Conservation (phyloP, 2,329 filamentous ascomycete genomes). For the Colletotrichum limetticola region DNA sequence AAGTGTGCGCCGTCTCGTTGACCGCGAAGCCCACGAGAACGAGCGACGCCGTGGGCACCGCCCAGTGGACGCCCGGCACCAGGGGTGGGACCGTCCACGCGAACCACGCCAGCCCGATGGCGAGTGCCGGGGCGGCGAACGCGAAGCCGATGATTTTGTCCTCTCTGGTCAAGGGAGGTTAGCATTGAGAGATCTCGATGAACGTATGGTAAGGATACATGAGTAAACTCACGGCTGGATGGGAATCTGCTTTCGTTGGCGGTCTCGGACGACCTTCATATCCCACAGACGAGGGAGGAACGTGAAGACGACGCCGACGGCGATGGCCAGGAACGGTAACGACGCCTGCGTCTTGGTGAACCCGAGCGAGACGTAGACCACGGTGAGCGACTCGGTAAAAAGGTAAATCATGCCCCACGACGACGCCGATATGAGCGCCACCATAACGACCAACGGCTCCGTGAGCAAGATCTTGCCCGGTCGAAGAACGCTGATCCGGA, state of each 20-base stretch:
- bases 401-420: conserved; percentile 60
- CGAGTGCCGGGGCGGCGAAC: conserved; percentile 54
- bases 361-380: conserved; percentile 50
- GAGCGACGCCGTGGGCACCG: conserved; percentile 52
- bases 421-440: conserved; percentile 53
- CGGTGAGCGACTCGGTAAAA: conserved; percentile 54
- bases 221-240: conserved; percentile 37
- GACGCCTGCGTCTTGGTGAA: conserved; percentile 47
- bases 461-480: conserved; percentile 54
- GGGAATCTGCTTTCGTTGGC: conserved; percentile 30
- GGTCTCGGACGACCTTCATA: conserved; percentile 37
- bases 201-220: too few relatives aligned
- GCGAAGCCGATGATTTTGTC: conserved; percentile 50
- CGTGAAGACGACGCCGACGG: conserved; percentile 51
- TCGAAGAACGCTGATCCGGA: conserved; percentile 50
- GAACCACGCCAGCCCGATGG: conserved; percentile 56
- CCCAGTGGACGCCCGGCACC: conserved; percentile 45
- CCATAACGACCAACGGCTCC: conserved; percentile 57
- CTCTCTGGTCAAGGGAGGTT: conserved; percentile 9
- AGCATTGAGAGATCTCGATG: neutral
- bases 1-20: conserved; percentile 49
- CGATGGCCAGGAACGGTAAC: conserved; percentile 52
- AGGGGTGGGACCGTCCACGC: conserved; percentile 58
- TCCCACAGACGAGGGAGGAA: conserved; percentile 56
- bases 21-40: conserved; percentile 57